Conservation (phyloP, 768 basidiomycete genomes). For the Leccinum subtestaceum region DNA sequence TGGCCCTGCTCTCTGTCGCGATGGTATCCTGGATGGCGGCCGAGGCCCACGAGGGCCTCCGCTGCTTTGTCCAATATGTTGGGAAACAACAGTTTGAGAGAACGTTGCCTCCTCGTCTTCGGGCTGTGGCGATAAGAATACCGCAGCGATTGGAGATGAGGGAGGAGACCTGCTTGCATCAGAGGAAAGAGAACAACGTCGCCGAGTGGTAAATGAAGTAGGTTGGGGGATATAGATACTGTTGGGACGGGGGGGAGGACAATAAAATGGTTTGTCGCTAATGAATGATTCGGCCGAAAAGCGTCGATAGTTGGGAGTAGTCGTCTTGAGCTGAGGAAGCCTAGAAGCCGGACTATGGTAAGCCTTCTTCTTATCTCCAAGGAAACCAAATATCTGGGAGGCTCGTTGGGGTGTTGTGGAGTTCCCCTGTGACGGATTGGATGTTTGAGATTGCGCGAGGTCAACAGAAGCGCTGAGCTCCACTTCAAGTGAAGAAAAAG, state of each 20-base stretch:
- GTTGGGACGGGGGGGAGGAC: slow-evolving; percentile 12
- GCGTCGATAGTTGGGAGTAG: slow-evolving; percentile 17
- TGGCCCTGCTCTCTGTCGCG: slow-evolving; percentile 29
- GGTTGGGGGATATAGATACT: slow-evolving; percentile 14
- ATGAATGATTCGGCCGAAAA: slow-evolving; percentile 24
- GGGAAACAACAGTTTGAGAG: neutral
- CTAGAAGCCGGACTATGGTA: slow-evolving; percentile 34
- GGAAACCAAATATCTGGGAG: slow-evolving; percentile 72
- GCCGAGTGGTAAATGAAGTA: slow-evolving; percentile 11
- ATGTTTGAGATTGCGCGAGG: slow-evolving; percentile 22
- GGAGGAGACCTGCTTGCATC: slow-evolving; percentile 10
- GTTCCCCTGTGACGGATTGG: slow-evolving; percentile 35
- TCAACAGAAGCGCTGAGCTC: slow-evolving; percentile 58
- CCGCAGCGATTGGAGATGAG: slow-evolving; percentile 3
- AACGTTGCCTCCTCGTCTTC: slow-evolving; percentile 3
- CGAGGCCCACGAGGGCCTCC: slow-evolving; percentile 47
- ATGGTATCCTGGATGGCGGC: slow-evolving; percentile 32
- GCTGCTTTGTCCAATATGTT: slow-evolving; percentile 24
- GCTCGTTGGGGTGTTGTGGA: slow-evolving; percentile 62
- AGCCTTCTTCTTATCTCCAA: slow-evolving; percentile 48
- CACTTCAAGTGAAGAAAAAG: slow-evolving; percentile 74
- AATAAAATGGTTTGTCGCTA: slow-evolving; percentile 25
- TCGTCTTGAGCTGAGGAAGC: slow-evolving; percentile 31
- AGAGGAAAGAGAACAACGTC: slow-evolving; percentile 14
- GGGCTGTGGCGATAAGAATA: neutral